Evolutionary conservation across 1,284 basidiomycete genomes (phyloP), one percentile per base, ranked within the genome.

Genomic region (Rhodotorula sp.): DNA sequence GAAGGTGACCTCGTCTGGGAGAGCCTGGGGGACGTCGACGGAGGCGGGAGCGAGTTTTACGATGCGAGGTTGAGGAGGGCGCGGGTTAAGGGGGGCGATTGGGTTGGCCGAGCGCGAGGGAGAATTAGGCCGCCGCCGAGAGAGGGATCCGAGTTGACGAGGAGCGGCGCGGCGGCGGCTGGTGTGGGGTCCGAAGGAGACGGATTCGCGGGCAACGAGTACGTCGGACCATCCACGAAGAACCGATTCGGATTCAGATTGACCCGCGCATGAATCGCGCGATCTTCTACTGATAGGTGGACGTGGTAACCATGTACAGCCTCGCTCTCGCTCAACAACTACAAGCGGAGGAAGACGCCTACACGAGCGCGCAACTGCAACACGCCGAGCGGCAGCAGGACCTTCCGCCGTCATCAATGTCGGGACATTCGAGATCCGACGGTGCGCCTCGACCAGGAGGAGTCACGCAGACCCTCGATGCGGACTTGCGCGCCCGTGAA

Each of bases 1-100:
- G 92, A 94, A 79, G 84, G 88, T 0, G 87, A 87, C 26, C 87
- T 94, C 39, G 82, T 94, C 6, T 95, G 93, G 92, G 92, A 96
- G 82, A 87, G 89, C 23, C 83, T 96, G 31, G 91, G 91, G 76
- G 93, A 97, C 78, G 86, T 94, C 54, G 92, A 94, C 73, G 91
- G 92, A 2, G 85, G 86, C 5, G 87, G 84, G 70, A 87, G 89
- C 23, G 86, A 86, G 5, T 94, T 92, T 78, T 90, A 90, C 31
- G 91, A 93, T 21, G 74, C 64, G 1, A 49, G 46, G 39, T 23
- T 75, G 5, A 52, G 60, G 57, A 47, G 23, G 31, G 59, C 52
- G 5, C 58, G 39, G 2, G 23, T 56, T 2, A 61, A 65, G 18
- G 69, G 69, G 0, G 74, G 74, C 2, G 74, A 72, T 70, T 54